Conservation (phyloP, 192 early-diverging fungal genomes). For the Mortierella alpina region DNA sequence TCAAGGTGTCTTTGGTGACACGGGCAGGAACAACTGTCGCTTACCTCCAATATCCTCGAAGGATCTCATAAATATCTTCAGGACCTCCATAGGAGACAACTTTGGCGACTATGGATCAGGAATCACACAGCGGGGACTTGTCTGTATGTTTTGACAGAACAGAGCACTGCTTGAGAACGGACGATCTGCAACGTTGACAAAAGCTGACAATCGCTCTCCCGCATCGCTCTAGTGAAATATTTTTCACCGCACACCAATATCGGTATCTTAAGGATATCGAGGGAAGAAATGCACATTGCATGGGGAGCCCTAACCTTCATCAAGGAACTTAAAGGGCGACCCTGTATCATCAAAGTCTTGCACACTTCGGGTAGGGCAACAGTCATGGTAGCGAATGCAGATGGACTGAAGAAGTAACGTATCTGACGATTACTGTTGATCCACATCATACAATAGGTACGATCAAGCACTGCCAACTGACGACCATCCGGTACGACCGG, state of each 20-base stretch:
- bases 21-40: conserved; percentile 46
- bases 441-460: conserved; percentile 44
- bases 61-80: conserved; percentile 42
- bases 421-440: neutral
- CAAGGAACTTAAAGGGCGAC: conserved; percentile 48
- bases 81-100: conserved; percentile 56
- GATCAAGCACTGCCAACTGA: conserved; percentile 52
- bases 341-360: conserved; percentile 54
- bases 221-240: conserved; percentile 55
- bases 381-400: neutral
- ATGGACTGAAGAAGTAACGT: neutral
- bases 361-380: conserved; percentile 55
- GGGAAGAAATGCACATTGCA: conserved; percentile 56
- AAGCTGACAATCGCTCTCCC: neutral
- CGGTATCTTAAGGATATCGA: conserved; percentile 57
- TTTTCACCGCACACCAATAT: conserved; percentile 60
- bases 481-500: conserved; percentile 56
- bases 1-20: conserved; percentile 46
- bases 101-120: conserved; percentile 63
- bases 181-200: neutral
- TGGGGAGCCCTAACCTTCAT: conserved; percentile 62
- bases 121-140: conserved; percentile 42
- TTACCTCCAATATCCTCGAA: conserved; percentile 38
- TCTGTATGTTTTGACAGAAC: conserved; percentile 23
- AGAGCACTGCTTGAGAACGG: neutral